Evolutionary conservation across 1,284 basidiomycete genomes (phyloP).

Genomic region (Melampsora medusae): DNA sequence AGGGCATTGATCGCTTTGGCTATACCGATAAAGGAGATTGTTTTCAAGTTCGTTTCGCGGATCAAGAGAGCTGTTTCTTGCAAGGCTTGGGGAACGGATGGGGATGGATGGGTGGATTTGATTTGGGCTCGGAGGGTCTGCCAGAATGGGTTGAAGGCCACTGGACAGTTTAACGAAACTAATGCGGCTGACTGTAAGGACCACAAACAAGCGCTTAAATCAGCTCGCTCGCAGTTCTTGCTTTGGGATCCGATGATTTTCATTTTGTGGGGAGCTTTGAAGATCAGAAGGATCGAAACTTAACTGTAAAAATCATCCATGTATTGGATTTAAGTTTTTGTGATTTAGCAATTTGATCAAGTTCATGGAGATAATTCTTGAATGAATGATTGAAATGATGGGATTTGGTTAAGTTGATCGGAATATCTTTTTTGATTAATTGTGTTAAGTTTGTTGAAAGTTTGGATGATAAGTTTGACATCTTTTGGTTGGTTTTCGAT

Average conservation of each 20-base stretch:
- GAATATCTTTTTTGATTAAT: no score
- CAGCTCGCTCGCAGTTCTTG: no score
- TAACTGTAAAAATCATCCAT: constrained; percentile 43
- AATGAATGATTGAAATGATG: no score
- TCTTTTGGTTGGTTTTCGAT: no score
- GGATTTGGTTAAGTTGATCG: no score
- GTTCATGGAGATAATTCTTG: background rate
- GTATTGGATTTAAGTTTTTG: constrained; percentile 7
- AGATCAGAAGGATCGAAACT: constrained; percentile 7
- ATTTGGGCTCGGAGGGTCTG: background rate
- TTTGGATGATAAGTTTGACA: no score
- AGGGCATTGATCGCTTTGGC: constrained; percentile 66
- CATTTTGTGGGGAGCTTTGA: no score
- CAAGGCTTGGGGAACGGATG: background rate
- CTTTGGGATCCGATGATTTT: background rate
- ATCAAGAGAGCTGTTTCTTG: constrained; percentile 70
- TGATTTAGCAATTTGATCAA: background rate
- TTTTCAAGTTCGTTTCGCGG: constrained; percentile 90
- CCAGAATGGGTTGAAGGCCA: constrained; percentile 22
- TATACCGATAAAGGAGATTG: constrained; percentile 85
- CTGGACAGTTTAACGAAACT: constrained; percentile 46
- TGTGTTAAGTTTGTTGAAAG: no score
- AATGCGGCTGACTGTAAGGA: constrained; percentile 31
- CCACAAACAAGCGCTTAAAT: constrained; percentile 14
- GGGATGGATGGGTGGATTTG: background rate